Evolutionary conservation across 1,284 basidiomycete genomes (phyloP), one percentile per base, ranked within the genome.

Genomic region (Moesziomyces aphidis): DNA sequence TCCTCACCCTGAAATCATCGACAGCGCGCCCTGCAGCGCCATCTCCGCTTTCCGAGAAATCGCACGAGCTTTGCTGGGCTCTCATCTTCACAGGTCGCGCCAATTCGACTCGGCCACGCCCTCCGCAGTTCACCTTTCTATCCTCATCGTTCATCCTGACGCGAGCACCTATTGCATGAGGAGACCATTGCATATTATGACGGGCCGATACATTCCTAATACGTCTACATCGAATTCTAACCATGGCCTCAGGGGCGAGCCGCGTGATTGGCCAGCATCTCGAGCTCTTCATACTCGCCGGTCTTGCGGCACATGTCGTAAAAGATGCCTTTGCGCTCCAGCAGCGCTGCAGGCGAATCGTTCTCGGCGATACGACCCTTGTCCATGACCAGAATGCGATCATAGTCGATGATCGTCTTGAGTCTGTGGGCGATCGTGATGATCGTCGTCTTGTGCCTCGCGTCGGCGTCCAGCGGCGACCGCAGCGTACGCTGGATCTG

Each of bases 361-460:
- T 85, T 87, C 72, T 88, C 88, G 10, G 87, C 75, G 6, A 88
- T 86, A 23, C 79, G 65, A 17, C 87, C 87, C 45, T 86, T 83
- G 58, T 87, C 87, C 55, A 88, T 82, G 13, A 88, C 87, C 26
- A 88, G 78, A 51, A 89, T 87, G 67, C 85, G 86, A 71, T 82
- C 83, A 59, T 84, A 86, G 31, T 82, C 81, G 54, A 86, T 84
- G 49, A 86, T 80, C 3, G 85, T 82, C 42, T 81, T 73, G 9
- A 86, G 76, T 10, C 84, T 75, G 61, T 93, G 92, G 0, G 93
- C 93, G 72, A 95, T 94, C 1, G 92, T 94, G 68, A 96, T 89
- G 23, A 95, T 89, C 42, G 93, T 91, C 0, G 91, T 64, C 57
- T 70, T 70, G 23, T 63, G 56, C 21, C 45, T 59, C 4, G 22